phyloP scores from a whole-genome alignment of 768 basidiomycete species.

The Fomitopsis serialis region DNA sequence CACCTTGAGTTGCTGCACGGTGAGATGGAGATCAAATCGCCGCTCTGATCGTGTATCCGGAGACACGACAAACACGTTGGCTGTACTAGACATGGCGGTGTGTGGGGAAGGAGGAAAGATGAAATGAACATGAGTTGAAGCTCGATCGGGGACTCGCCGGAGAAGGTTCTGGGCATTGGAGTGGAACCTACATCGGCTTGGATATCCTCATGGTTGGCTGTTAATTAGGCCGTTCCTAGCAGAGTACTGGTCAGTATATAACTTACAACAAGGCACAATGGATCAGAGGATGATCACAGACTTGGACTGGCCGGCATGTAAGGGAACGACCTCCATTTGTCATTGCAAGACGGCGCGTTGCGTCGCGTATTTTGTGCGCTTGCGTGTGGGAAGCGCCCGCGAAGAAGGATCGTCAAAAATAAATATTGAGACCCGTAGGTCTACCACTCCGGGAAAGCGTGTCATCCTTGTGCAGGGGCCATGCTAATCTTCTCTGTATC shows the following conservation, averaged over 20 bases:
- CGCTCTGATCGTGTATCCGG: conserved; percentile 90
- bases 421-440: conserved; percentile 39
- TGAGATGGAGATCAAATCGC: conserved; percentile 68
- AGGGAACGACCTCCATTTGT: too few species aligned
- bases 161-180: neutral
- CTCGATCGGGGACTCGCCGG: neutral
- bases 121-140: neutral
- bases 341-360: too few species aligned
- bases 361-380: too few species aligned
- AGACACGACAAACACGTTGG: conserved; percentile 77
- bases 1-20: conserved; percentile 82
- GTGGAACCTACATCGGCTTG: conserved; percentile 14
- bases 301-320: too few species aligned
- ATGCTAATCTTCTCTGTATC: conserved; percentile 99
- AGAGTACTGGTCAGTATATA: too few species aligned
- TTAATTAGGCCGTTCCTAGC: neutral
- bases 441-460: conserved; percentile 95
- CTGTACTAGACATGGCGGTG: conserved; percentile 34
- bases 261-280: too few species aligned
- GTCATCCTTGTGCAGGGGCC: conserved; percentile 99
- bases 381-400: too few species aligned
- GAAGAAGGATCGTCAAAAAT: conserved; percentile 9
- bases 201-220: conserved; percentile 9
- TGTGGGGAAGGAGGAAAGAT: neutral
- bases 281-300: too few species aligned